phyloP scores from a whole-genome alignment of 2,329 filamentous ascomycete species.

The Sclerotinia spermophila region DNA sequence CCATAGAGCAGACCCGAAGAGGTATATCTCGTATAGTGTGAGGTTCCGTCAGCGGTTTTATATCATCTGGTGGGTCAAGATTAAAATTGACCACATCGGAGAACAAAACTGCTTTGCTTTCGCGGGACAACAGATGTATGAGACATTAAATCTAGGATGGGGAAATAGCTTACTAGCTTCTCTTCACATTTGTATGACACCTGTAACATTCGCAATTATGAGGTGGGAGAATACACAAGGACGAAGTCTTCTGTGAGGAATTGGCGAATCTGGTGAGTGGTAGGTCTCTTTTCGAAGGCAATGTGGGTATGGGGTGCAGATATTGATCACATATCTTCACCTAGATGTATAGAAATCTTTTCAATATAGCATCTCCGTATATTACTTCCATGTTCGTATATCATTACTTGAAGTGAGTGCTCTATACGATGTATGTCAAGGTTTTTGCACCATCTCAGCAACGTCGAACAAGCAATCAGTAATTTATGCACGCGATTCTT shows the following conservation, averaged over 20 bases:
- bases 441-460: background rate
- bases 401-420: background rate
- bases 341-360: background rate
- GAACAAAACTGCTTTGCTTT: conserved; percentile 24
- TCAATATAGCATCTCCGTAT: too few species aligned
- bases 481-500: background rate
- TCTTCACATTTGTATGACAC: conserved; percentile 47
- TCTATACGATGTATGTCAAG: background rate
- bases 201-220: conserved; percentile 45
- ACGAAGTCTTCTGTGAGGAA: conserved; percentile 35
- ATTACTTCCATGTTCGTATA: background rate
- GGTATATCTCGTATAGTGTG: too few species aligned
- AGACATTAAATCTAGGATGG: conserved; percentile 29
- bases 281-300: background rate
- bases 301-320: background rate
- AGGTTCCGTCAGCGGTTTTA: too few species aligned
- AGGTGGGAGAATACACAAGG: conserved; percentile 45
- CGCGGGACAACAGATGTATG: conserved; percentile 30
- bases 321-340: background rate
- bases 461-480: background rate
- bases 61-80: too few species aligned
- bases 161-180: conserved; percentile 50
- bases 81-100: too few species aligned
- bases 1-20: too few species aligned
- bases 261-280: background rate